Evolutionary conservation across 805 yeast species (phyloP).

Genomic region (Hanseniaspora hatyaiensis): DNA sequence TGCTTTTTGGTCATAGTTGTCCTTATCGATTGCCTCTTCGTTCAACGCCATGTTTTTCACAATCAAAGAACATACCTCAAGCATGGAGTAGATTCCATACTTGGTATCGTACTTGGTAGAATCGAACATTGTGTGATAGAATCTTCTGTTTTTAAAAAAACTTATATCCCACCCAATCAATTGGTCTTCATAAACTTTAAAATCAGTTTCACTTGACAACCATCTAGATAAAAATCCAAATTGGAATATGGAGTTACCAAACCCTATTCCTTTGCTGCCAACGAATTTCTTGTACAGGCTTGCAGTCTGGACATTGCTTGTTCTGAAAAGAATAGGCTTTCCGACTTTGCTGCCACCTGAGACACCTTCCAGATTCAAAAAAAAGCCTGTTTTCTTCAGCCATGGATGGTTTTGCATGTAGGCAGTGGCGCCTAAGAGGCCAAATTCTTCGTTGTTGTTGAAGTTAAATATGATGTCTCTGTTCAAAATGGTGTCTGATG

Average conservation of each 20-base stretch:
- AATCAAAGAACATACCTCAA: conserved; percentile 55
- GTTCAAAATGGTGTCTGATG: conserved; percentile 39
- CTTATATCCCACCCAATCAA: conserved; percentile 83
- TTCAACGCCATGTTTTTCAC: conserved; percentile 32
- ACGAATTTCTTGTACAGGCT: conserved; percentile 45
- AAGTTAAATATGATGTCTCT: conserved; percentile 72
- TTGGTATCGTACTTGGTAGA: conserved; percentile 50
- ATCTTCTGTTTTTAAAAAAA: conserved; percentile 69
- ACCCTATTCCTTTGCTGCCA: conserved; percentile 42
- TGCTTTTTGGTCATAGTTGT: conserved; percentile 33
- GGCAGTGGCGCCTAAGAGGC: conserved; percentile 66
- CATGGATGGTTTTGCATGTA: conserved; percentile 59
- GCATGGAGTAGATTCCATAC: conserved; percentile 77
- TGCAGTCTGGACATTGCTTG: conserved; percentile 66
- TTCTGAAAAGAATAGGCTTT: conserved; percentile 66
- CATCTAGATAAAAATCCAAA: conserved; percentile 69
- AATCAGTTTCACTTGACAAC: conserved; percentile 76
- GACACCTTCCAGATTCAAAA: conserved; percentile 81
- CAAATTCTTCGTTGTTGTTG: conserved; percentile 84
- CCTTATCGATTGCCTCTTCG: conserved; percentile 19
- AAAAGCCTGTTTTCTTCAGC: conserved; percentile 48
- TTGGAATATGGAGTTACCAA: conserved; percentile 69
- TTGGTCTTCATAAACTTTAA: conserved; percentile 47
- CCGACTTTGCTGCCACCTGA: conserved; percentile 65
- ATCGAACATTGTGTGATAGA: conserved; percentile 73